Percentiles rank a stretch among this genome's conserved stretches.
These are phyloP conservation scores for Clarireedia monteithiana DNA, from an alignment of 2,329 filamentous ascomycete species.

Conservation along the genomic window DNA sequence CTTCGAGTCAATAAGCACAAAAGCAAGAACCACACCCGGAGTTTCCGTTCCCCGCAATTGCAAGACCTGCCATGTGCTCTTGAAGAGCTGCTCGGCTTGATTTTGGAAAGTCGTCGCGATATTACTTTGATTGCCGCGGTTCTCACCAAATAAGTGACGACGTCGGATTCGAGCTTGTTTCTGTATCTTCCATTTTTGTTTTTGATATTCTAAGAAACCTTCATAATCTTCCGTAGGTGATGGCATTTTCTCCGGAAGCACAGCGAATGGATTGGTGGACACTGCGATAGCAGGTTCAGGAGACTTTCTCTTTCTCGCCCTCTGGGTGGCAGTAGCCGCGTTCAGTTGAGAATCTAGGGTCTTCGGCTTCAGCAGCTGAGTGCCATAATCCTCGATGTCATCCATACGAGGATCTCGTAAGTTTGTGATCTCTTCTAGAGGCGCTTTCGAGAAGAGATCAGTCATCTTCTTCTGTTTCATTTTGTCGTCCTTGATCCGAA, in stretches of 20 bases:
- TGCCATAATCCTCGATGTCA: constrained; percentile 79
- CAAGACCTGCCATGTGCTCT: constrained; percentile 89
- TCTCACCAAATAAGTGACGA: constrained; percentile 88
- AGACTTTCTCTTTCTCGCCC: constrained; percentile 63
- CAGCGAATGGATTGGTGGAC: constrained; percentile 69
- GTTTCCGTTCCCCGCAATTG: constrained; percentile 77
- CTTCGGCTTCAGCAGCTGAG: constrained; percentile 58
- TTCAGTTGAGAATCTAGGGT: constrained; percentile 43
- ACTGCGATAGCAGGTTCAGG: constrained; percentile 55
- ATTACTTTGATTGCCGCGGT: constrained; percentile 58
- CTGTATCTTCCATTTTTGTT: constrained; percentile 98
- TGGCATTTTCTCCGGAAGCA: constrained; percentile 77
- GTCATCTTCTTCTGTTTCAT: constrained; percentile 99
- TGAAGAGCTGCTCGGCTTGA: constrained; percentile 83
- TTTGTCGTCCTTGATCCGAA: constrained; percentile 92
- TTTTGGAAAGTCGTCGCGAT: constrained; percentile 74
- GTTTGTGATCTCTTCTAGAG: constrained; percentile 68
- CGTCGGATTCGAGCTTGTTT: constrained; percentile 80
- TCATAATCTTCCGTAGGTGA: constrained; percentile 78
- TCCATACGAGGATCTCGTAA: constrained; percentile 44
- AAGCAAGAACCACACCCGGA: constrained; percentile 79
- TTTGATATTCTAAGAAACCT: constrained; percentile 87
- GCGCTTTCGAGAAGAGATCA: constrained; percentile 71
- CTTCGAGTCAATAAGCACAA: constrained; percentile 88
- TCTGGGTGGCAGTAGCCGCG: constrained; percentile 40